These are phyloP conservation scores for Immersiporthe knoxdaviesiana DNA, from an alignment of 2,329 filamentous ascomycete species.

Conservation along the genomic window DNA sequence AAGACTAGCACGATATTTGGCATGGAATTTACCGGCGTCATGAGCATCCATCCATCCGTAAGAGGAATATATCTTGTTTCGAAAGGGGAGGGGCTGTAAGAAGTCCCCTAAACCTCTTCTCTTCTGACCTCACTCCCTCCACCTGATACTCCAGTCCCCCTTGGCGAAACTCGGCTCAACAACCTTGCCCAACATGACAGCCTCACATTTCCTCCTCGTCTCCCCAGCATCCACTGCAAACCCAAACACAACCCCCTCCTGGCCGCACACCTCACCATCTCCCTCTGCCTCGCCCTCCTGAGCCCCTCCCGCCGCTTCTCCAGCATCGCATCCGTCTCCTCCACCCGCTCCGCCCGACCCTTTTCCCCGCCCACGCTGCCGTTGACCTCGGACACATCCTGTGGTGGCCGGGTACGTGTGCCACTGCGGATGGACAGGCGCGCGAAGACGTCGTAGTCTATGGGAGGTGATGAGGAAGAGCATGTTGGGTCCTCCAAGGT, in stretches of 20 bases:
- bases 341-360: constrained; percentile 54
- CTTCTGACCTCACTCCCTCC: constrained; percentile 48
- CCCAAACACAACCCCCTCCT: constrained; percentile 63
- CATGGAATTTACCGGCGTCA: neutral
- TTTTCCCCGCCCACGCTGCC: constrained; percentile 60
- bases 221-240: constrained; percentile 38
- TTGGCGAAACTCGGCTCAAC: constrained; percentile 65
- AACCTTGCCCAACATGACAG: constrained; percentile 60
- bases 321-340: constrained; percentile 55
- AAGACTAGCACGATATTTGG: neutral
- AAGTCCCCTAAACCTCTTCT: neutral
- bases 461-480: neutral
- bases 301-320: constrained; percentile 54
- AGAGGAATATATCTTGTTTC: neutral
- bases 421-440: constrained; percentile 44
- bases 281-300: constrained; percentile 48
- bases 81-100: neutral
- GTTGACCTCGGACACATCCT: constrained; percentile 54
- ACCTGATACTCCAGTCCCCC: constrained; percentile 61
- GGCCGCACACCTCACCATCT: constrained; percentile 66
- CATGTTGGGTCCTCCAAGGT: constrained; percentile 8
- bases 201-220: constrained; percentile 56
- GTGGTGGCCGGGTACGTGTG: constrained; percentile 41
- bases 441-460: constrained; percentile 34
- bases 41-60: neutral